Evolutionary conservation across 1,284 basidiomycete species (phyloP).

Genomic region (Ganoderma sp.): DNA sequence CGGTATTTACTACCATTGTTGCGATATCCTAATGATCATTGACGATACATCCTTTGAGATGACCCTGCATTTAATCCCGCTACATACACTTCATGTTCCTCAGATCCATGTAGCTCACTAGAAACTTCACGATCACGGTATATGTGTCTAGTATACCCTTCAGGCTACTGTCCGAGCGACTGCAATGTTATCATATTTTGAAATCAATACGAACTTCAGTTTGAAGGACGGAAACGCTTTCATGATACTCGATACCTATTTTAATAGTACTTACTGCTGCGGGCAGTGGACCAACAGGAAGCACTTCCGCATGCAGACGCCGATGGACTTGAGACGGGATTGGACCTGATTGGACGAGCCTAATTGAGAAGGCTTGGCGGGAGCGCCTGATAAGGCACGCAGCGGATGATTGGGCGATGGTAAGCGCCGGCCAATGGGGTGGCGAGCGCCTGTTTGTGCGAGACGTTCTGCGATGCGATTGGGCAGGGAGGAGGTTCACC

Average conservation of each 20-base stretch:
- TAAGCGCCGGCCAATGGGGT: neutral
- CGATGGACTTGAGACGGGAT: too few relatives aligned
- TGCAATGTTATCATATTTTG: too few relatives aligned
- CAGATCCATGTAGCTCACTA: neutral
- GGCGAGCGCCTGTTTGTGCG: neutral
- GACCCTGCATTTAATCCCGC: neutral
- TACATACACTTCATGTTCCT: neutral
- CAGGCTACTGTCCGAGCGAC: too few relatives aligned
- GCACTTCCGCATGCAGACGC: too few relatives aligned
- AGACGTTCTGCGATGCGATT: conserved; percentile 31
- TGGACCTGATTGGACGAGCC: too few relatives aligned
- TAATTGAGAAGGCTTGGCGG: neutral
- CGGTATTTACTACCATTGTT: neutral
- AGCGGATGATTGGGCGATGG: neutral
- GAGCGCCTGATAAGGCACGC: neutral
- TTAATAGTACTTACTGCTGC: too few relatives aligned
- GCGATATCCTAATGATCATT: neutral
- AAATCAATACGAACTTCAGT: too few relatives aligned
- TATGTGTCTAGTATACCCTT: neutral
- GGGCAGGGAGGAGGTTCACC: conserved; percentile 21
- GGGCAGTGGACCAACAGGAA: too few relatives aligned
- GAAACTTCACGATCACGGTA: neutral
- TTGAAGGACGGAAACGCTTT: too few relatives aligned
- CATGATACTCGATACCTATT: too few relatives aligned
- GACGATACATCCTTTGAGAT: neutral